Conservation (phyloP, 495 filamentous ascomycete genomes). For the Penicillium maclennaniae region DNA sequence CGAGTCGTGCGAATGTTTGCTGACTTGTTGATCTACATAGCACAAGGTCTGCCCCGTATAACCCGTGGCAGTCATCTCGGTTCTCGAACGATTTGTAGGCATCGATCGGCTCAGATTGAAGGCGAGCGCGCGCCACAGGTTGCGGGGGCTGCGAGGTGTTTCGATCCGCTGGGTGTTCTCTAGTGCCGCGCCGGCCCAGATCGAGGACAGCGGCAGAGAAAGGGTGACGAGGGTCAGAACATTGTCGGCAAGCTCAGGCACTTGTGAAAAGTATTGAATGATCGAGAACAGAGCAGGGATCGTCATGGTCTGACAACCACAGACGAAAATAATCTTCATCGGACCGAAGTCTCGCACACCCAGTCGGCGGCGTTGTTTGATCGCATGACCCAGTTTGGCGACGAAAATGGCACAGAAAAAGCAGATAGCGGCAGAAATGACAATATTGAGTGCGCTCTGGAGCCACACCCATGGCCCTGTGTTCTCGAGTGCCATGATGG, state of each 20-base stretch:
- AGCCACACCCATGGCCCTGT: conserved; percentile 39
- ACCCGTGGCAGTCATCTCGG: conserved; percentile 12
- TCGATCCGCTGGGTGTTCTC: conserved; percentile 10
- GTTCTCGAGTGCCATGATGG: conserved; percentile 38
- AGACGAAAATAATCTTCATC: conserved; percentile 68
- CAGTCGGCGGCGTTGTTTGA: conserved; percentile 52
- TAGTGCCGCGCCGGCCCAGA: conserved; percentile 62
- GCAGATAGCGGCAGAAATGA: conserved; percentile 62
- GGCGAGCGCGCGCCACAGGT: conserved; percentile 27
- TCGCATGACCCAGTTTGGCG: conserved; percentile 61
- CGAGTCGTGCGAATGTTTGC: conserved; percentile 12
- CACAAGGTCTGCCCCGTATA: conserved; percentile 25
- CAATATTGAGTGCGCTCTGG: conserved; percentile 47
- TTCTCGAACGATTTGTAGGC: conserved; percentile 12
- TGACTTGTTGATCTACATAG: conserved; percentile 21
- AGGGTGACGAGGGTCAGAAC: conserved; percentile 65
- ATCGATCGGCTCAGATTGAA: conserved; percentile 17
- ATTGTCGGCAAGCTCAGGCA: conserved; percentile 58
- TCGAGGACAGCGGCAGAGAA: conserved; percentile 73
- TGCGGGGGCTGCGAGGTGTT: conserved; percentile 14
- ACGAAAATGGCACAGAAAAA: conserved; percentile 75
- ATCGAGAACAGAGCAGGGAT: conserved; percentile 76
- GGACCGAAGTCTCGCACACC: conserved; percentile 59
- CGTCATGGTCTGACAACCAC: conserved; percentile 74
- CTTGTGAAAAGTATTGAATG: conserved; percentile 52